Evolutionary conservation across 2,329 filamentous ascomycete species (phyloP).

Genomic region (Penicillium sp.): DNA sequence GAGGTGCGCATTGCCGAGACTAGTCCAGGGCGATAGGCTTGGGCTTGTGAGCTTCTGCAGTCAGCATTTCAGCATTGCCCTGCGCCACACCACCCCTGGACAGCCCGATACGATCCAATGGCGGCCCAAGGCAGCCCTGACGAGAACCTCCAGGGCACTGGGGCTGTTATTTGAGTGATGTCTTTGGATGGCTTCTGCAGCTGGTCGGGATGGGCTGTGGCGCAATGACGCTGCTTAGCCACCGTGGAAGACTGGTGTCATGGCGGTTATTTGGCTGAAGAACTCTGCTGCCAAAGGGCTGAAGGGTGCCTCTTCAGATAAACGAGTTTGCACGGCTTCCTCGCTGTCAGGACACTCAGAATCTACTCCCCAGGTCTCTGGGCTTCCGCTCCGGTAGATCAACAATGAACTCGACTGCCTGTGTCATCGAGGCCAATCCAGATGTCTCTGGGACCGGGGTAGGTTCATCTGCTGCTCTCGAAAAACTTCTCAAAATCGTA

Average conservation of each 20-base stretch:
- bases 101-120: slow-evolving; percentile 13
- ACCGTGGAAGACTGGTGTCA: background rate
- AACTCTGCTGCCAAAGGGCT: background rate
- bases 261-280: background rate
- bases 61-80: slow-evolving; percentile 5
- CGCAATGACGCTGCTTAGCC: slow-evolving; percentile 1
- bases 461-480: background rate
- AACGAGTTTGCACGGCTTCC: background rate
- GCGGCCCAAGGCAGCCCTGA: background rate
- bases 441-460: slow-evolving; percentile 19
- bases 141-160: background rate
- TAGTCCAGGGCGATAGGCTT: background rate
- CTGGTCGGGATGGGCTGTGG: background rate
- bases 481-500: background rate
- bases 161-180: background rate
- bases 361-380: background rate
- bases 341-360: background rate
- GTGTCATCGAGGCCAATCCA: slow-evolving; percentile 19
- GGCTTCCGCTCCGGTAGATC: background rate
- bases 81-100: slow-evolving; percentile 4
- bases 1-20: slow-evolving; percentile 5
- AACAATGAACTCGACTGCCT: slow-evolving; percentile 16
- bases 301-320: background rate
- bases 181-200: background rate
- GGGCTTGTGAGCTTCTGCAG: slow-evolving; percentile 10